Evolutionary conservation across 495 filamentous ascomycete species (phyloP).

Genomic region (Aspergillus hancockii): DNA sequence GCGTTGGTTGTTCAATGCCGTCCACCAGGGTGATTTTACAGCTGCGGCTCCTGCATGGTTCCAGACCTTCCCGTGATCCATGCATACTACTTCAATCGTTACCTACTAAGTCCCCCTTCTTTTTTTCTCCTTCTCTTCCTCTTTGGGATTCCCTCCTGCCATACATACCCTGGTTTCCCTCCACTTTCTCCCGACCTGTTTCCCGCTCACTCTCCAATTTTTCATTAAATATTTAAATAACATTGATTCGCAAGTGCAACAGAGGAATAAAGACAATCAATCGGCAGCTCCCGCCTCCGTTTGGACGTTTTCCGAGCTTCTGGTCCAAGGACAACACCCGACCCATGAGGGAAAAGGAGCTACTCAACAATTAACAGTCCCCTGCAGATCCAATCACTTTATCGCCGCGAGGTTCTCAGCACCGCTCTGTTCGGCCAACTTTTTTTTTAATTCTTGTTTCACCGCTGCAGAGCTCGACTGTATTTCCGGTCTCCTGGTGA

Average conservation of each 20-base stretch:
- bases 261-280: slow-evolving; percentile 8
- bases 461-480: slow-evolving; percentile 27
- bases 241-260: background rate
- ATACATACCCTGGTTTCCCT: background rate
- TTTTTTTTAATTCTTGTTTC: background rate
- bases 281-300: slow-evolving; percentile 13
- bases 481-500: slow-evolving; percentile 25
- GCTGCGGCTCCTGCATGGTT: slow-evolving; percentile 7
- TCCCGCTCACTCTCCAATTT: slow-evolving; percentile 12
- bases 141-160: background rate
- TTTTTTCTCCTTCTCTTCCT: slow-evolving; percentile 6
- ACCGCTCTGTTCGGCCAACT: background rate
- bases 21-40: background rate
- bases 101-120: background rate
- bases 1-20: background rate
- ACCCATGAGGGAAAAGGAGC: slow-evolving; percentile 8
- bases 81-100: background rate
- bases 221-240: background rate
- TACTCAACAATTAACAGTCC: slow-evolving; percentile 7
- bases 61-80: slow-evolving; percentile 9
- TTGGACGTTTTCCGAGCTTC: slow-evolving; percentile 13
- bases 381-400: slow-evolving; percentile 25
- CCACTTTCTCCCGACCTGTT: background rate
- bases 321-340: slow-evolving; percentile 9
- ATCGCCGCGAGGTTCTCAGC: background rate